Conservation (phyloP, 2,329 filamentous ascomycete genomes). For the Cladosporium velox region DNA sequence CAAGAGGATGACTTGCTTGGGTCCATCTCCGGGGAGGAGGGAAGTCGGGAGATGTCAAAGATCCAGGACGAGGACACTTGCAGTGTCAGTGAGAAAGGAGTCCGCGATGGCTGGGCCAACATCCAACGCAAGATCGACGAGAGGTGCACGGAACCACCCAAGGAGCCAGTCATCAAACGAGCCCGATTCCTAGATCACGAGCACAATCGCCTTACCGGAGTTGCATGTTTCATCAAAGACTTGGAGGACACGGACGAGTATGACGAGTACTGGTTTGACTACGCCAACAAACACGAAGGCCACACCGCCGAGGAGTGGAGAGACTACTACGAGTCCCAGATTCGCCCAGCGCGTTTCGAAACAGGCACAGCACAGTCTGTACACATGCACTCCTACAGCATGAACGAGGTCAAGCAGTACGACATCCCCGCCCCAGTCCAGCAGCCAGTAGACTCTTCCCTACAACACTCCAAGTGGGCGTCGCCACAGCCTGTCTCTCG, state of each 20-base stretch:
- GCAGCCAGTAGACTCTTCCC: neutral
- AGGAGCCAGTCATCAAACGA: neutral
- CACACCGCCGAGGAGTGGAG: slow-evolving; percentile 27
- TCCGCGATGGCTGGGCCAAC: neutral
- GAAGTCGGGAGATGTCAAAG: neutral
- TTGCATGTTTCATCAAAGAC: slow-evolving; percentile 28
- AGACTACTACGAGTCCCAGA: slow-evolving; percentile 28
- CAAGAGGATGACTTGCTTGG: neutral
- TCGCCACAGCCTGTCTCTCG: neutral
- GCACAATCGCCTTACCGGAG: slow-evolving; percentile 26
- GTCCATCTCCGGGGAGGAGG: neutral
- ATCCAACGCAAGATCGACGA: neutral
- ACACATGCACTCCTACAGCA: slow-evolving; percentile 16
- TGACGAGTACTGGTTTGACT: slow-evolving; percentile 21
- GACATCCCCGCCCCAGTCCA: neutral
- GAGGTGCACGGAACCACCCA: too few species aligned
- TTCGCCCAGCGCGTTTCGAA: slow-evolving; percentile 22
- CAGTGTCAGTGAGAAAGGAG: neutral
- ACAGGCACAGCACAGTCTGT: slow-evolving; percentile 3
- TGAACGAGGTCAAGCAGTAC: neutral
- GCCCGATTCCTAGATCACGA: slow-evolving; percentile 18
- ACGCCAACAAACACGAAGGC: slow-evolving; percentile 20
- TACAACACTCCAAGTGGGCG: neutral
- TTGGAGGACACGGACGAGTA: slow-evolving; percentile 23
- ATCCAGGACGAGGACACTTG: neutral